A percentile compares a stretch with the other conserved stretches of the same genome.
These are phyloP conservation scores for Henckelia pumila DNA, from an alignment of 257 asterid genomes.

Conservation along the genomic window DNA sequence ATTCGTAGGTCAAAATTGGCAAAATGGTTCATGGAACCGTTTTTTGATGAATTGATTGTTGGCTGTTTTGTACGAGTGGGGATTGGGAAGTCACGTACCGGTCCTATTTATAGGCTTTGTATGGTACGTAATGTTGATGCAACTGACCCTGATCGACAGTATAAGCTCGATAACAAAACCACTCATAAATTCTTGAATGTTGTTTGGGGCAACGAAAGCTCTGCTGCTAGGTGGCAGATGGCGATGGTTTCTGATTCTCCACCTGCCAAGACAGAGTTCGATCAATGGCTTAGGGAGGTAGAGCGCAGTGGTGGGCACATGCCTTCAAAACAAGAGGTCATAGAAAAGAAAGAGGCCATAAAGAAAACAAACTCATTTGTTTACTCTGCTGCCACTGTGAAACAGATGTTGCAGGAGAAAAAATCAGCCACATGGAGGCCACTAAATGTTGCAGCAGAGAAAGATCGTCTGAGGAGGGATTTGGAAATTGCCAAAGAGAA, in stretches of 20 bases:
- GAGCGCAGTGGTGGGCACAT: conserved; percentile 81
- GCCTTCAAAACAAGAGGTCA: conserved; percentile 79
- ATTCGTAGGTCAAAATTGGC: conserved; percentile 86
- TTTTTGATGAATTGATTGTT: conserved; percentile 86
- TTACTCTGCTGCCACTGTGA: conserved; percentile 90
- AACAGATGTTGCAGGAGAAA: conserved; percentile 94
- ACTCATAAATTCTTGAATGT: conserved; percentile 78
- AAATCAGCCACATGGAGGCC: conserved; percentile 96
- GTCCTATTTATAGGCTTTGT: conserved; percentile 86
- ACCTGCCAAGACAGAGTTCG: conserved; percentile 74
- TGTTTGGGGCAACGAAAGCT: conserved; percentile 91
- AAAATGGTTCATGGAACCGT: conserved; percentile 98
- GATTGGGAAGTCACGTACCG: conserved; percentile 78
- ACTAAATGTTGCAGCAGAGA: conserved; percentile 86
- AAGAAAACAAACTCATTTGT: conserved; percentile 78
- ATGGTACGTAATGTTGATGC: conserved; percentile 80
- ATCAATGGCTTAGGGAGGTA: conserved; percentile 93
- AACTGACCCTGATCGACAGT: conserved; percentile 70
- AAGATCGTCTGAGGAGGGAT: conserved; percentile 80
- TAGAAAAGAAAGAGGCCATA: conserved; percentile 80
- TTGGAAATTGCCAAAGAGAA: conserved; percentile 78
- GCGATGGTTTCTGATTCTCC: conserved; percentile 90
- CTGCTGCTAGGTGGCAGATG: conserved; percentile 99
- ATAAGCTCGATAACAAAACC: conserved; percentile 88
- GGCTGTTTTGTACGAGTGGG: conserved; percentile 97